Base-by-base conservation (phyloP, 768 basidiomycete genomes). In the Leccinum uliginosum region DNA sequence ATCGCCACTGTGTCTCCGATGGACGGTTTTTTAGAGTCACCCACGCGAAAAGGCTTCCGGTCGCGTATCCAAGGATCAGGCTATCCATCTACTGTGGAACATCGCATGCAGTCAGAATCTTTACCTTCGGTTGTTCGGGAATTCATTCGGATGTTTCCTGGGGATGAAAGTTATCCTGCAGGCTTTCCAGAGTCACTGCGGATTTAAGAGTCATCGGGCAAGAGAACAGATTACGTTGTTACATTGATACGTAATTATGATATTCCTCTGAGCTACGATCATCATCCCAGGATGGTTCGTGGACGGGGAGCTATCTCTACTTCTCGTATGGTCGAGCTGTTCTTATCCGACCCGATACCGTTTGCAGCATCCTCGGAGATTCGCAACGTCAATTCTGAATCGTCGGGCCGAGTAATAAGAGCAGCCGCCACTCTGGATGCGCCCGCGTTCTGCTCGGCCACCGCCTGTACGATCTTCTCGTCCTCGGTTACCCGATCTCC, bases 401-500 rank as follows among this genome's bases (percentile, higher is more conserved):
- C 47, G 12, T 59, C 67, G 26, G 58, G 43, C 9, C 54, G 54
- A 43, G 47, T 14, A n/a, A 58, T 53, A 17, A 71, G 58, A 8
- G 52, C 64, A 26, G 63, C 55, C 23, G 44, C 53, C 21, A 45
- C 34, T 29, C 50, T 70, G 19, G 58, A 38, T 6, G 27, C 54
- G 23, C 40, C 49, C 15, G 58, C 60, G 21, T 56, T 63, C 26
- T 60, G 54, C 38, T 65, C 62, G 10, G 58, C 62, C 27, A 24
- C 55, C 19, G 50, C 53, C 19, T 59, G 68, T 29, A 56, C 56
- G 40, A 61, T 47, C 30, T 23, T 62, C 10, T 72, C 71, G 4
- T 65, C 63, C 9, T 69, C 69, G 30, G 48, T 50, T 19, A 63
- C 58, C 27, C 54, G 62, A 53, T 80, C 81, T 7, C 77, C 78